Percentiles rank a stretch among this genome's conserved stretches.
phyloP scores from a whole-genome alignment of 225 moss, liverwort and hornwort genomes.

The Ulota crispa region DNA sequence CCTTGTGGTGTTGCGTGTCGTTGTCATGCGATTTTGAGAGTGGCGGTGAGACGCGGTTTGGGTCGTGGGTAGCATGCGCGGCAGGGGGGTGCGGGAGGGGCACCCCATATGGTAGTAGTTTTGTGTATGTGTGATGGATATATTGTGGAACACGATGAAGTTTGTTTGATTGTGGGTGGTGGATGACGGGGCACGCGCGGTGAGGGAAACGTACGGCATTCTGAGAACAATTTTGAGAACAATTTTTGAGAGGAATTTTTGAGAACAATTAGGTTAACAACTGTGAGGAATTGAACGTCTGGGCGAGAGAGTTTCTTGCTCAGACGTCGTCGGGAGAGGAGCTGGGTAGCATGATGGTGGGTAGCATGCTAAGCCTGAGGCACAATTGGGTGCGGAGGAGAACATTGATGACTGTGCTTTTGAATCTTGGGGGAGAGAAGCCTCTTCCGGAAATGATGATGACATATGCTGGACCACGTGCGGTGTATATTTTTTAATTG shows the following conservation, averaged over 20 bases:
- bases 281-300: neutral
- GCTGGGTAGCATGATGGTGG: neutral
- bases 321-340: neutral
- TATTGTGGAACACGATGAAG: constrained; percentile 30
- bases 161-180: constrained; percentile 17
- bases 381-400: neutral
- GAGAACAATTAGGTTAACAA: neutral
- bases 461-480: too few relatives aligned
- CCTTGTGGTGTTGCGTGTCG: too few relatives aligned
- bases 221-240: neutral
- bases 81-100: neutral
- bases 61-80: neutral
- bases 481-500: too few relatives aligned
- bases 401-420: neutral
- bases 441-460: too few relatives aligned
- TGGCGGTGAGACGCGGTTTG: neutral
- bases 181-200: neutral
- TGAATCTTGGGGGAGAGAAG: too few relatives aligned
- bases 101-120: neutral
- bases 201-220: neutral
- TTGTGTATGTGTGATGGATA: constrained; percentile 15
- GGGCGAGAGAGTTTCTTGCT: neutral
- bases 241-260: neutral
- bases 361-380: neutral
- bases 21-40: neutral